Evolutionary conservation across 31 red algal species (phyloP).

Genomic region (Odonthalia washingtoniensis): DNA sequence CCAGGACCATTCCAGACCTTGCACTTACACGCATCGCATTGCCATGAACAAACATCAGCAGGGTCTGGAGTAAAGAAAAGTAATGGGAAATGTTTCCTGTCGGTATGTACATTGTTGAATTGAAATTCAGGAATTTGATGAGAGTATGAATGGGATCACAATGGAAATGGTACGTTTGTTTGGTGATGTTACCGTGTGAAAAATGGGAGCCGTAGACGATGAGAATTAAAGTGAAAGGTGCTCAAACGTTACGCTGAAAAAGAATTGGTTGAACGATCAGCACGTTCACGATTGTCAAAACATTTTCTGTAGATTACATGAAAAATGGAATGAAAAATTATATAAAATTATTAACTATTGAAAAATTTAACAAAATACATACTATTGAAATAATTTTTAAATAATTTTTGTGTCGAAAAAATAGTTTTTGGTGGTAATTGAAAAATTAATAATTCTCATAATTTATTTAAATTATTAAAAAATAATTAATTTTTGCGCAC

Average conservation of each 20-base stretch:
- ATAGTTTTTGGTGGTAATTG: background rate
- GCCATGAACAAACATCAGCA: background rate
- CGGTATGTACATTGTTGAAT: background rate
- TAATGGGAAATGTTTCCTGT: background rate
- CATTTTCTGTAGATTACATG: too few species aligned
- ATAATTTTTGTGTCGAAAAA: background rate
- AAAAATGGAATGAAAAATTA: too few species aligned
- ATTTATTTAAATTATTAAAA: background rate
- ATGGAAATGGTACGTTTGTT: background rate
- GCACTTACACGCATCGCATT: background rate
- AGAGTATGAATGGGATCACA: background rate
- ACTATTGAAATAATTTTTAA: background rate
- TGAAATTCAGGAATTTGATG: background rate
- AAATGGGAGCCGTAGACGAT: too few species aligned
- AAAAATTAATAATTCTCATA: background rate
- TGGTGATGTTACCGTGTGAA: too few species aligned
- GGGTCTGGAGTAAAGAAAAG: background rate
- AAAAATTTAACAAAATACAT: background rate
- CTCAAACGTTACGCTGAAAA: too few species aligned
- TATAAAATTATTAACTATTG: background rate
- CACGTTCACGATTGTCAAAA: background rate
- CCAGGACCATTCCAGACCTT: background rate
- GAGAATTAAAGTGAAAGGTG: too few species aligned
- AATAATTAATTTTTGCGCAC: too few species aligned
- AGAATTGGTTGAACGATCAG: background rate